phyloP scores from a whole-genome alignment of 2,329 filamentous ascomycete genomes.

The Trichophyton simii region DNA sequence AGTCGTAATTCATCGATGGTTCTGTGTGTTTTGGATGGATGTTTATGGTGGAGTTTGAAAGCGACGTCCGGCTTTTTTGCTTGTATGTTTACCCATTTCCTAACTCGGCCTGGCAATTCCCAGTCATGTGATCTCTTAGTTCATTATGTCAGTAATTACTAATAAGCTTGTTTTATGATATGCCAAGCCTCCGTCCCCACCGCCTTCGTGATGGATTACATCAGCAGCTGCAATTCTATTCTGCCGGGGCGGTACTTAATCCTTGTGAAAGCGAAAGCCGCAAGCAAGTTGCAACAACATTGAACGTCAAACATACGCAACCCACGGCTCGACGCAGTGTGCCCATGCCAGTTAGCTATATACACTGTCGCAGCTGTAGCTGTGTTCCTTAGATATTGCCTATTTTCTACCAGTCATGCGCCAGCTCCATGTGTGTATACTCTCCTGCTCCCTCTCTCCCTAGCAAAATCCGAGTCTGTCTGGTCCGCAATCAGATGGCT shows the following conservation, averaged over 20 bases:
- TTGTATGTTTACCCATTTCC: constrained; percentile 1
- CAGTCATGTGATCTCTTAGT: not conserved
- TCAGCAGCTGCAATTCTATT: not conserved
- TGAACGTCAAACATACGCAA: not conserved
- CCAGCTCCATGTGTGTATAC: constrained; percentile 9
- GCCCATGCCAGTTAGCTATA: constrained; percentile 10
- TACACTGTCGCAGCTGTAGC: constrained; percentile 10
- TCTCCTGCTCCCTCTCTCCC: not conserved
- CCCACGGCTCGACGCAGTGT: not conserved
- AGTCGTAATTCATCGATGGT: not conserved
- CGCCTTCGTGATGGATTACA: not conserved
- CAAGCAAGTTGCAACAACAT: not conserved
- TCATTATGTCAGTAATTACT: not conserved
- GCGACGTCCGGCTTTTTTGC: not conserved
- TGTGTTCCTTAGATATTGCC: constrained; percentile 4
- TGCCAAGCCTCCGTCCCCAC: not conserved
- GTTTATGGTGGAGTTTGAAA: not conserved
- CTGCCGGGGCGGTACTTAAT: not conserved
- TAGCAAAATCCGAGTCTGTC: not conserved
- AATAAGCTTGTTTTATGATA: not conserved
- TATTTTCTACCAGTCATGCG: constrained; percentile 8
- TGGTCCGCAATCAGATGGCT: not conserved
- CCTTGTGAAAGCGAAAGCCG: not conserved
- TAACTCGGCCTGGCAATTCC: not conserved
- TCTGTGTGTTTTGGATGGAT: not conserved